Evolutionary conservation across 495 filamentous ascomycete genomes (phyloP), one percentile per base, ranked within the genome.

Genomic region (Thozetella sp.): DNA sequence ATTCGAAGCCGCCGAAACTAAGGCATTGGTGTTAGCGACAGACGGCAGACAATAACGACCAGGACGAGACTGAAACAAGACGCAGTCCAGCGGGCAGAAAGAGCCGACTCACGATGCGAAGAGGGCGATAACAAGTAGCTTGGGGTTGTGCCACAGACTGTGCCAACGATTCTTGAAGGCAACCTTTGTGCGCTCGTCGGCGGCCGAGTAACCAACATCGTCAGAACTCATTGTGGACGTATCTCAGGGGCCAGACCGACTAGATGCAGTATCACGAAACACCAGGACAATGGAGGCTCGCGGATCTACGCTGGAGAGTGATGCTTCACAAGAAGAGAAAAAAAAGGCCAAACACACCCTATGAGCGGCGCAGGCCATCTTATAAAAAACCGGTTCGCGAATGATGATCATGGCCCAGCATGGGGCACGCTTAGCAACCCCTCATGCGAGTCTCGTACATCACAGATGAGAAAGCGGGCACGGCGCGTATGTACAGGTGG

Each of bases 1-100:
- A 80, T 56, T 78, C 75, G 54, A 80, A 76, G 25, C 77, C 77
- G 56, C 77, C 76, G 40, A 78, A 72, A 12, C 72, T 76, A 46
- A 54, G 6, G 13, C 54, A 25, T 15, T 37, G 4, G 23, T 10
- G 20, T 48, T 20, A 48, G 43, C 20, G n/a, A n/a, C n/a, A n/a
- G n/a, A n/a, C n/a, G n/a, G n/a, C n/a, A n/a, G n/a, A n/a, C n/a
- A n/a, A n/a, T n/a, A n/a, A n/a, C n/a, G n/a, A n/a, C n/a, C n/a
- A n/a, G n/a, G n/a, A n/a, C 30, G 30, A 9, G 17, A 9, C 30
- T 37, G 30, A 6, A 37, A 6, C 6, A 6, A 37, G 20, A 19
- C 4, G 43, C 43, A 4, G 17, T 6, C 20, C n/a, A 20, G 43
- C 43, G n/a, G 43, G 10, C 12, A 15, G 9, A 4, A 9, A 48